Conservation (phyloP, 1,139 yeast genomes). For the Zygosaccharomyces pseudobailii region DNA sequence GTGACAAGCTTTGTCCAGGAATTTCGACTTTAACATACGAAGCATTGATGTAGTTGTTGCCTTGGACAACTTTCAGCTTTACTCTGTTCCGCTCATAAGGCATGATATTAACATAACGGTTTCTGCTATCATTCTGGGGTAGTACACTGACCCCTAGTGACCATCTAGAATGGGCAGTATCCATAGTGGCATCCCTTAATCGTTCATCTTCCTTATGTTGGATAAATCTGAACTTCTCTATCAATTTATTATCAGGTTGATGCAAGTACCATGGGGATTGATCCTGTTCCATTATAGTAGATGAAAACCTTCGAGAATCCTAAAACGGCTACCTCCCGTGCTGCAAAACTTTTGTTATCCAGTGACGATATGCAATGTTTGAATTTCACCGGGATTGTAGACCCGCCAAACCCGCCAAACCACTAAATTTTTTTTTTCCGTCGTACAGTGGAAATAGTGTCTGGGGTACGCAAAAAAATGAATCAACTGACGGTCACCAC, state of each 20-base stretch:
- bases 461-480: neutral
- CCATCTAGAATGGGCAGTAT: constrained; percentile 30
- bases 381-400: neutral
- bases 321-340: neutral
- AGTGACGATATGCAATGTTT: neutral
- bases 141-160: constrained; percentile 31
- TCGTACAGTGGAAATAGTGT: neutral
- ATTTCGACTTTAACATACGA: constrained; percentile 34
- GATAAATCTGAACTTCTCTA: constrained; percentile 29
- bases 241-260: constrained; percentile 24
- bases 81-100: constrained; percentile 60
- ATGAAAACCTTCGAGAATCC: neutral
- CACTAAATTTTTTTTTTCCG: neutral
- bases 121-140: constrained; percentile 36
- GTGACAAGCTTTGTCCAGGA: constrained; percentile 22
- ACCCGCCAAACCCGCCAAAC: neutral
- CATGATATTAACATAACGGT: constrained; percentile 52
- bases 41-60: constrained; percentile 47
- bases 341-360: neutral
- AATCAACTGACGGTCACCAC: neutral
- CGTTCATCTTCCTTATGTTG: constrained; percentile 35
- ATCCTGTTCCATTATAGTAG: neutral
- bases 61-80: constrained; percentile 34
- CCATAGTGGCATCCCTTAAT: constrained; percentile 34
- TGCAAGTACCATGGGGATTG: constrained; percentile 28